Evolutionary conservation across 306 rosid species (phyloP).

Genomic region (Cucurbita maxima): DNA sequence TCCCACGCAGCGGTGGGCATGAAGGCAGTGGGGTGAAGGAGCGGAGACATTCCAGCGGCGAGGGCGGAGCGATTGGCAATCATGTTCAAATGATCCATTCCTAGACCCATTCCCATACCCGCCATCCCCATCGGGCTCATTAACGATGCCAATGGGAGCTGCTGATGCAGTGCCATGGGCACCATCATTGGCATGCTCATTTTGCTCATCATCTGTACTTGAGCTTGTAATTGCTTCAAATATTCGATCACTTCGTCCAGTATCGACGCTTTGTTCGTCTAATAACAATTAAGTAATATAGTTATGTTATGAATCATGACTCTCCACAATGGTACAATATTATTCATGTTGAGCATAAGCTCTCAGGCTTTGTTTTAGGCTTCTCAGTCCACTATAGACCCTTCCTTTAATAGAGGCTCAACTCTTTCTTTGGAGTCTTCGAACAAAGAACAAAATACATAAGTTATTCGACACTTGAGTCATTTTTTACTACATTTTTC

Average conservation of each 20-base stretch:
- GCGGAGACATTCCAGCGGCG: slow-evolving; percentile 34
- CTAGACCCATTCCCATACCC: slow-evolving; percentile 51
- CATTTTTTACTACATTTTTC: no score
- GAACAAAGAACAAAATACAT: no score
- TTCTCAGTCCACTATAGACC: no score
- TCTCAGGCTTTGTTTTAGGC: no score
- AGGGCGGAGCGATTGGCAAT: slow-evolving; percentile 28
- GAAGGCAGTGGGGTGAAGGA: slow-evolving; percentile 59
- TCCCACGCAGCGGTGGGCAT: slow-evolving; percentile 70
- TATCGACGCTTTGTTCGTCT: slow-evolving; percentile 95
- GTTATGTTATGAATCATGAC: no score
- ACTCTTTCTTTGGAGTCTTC: no score
- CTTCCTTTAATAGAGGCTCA: no score
- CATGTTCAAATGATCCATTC: slow-evolving; percentile 34
- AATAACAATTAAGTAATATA: no score
- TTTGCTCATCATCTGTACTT: slow-evolving; percentile 61
- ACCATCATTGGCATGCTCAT: slow-evolving; percentile 58
- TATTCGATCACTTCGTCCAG: slow-evolving; percentile 90
- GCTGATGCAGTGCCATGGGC: slow-evolving; percentile 41
- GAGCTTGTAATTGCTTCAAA: slow-evolving; percentile 83
- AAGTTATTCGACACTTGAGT: no score
- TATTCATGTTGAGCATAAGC: no score
- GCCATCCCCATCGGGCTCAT: slow-evolving; percentile 49
- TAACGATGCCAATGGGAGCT: slow-evolving; percentile 64
- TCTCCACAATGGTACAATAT: no score